Percentiles rank a stretch among this genome's conserved stretches.
These are phyloP conservation scores for Wilcoxina mikolae DNA, from an alignment of 495 filamentous ascomycete genomes.

Conservation along the genomic window DNA sequence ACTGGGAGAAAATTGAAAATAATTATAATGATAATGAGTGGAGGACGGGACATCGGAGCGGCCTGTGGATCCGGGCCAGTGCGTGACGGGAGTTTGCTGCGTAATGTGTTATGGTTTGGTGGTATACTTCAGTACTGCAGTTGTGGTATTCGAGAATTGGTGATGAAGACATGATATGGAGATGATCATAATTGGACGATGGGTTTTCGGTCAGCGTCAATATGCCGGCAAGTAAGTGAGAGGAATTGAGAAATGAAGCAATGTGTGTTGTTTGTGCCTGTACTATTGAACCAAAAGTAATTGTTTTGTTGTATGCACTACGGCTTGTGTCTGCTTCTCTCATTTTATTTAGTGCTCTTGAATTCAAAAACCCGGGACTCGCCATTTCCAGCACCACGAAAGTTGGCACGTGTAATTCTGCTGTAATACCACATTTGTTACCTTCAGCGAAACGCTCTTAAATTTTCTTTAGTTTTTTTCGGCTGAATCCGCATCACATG, in stretches of 20 bases:
- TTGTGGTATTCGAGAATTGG: background rate
- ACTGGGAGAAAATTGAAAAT: no score
- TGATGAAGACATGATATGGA: background rate
- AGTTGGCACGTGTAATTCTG: no score
- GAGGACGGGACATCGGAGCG: no score
- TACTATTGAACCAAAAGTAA: background rate
- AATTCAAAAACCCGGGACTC: no score
- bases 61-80: background rate
- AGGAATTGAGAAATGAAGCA: no score
- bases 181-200: background rate
- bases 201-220: background rate
- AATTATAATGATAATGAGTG: no score
- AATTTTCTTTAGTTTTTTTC: no score
- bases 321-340: background rate
- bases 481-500: no score
- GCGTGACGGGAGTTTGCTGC: background rate
- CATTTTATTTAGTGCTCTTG: background rate
- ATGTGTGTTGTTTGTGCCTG: background rate
- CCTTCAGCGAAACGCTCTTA: background rate
- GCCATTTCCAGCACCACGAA: no score
- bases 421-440: no score
- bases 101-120: background rate
- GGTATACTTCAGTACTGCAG: background rate
- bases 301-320: background rate
- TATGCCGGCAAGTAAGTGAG: background rate